phyloP scores from a whole-genome alignment of 768 basidiomycete species.

The Agrocybe praecox region DNA sequence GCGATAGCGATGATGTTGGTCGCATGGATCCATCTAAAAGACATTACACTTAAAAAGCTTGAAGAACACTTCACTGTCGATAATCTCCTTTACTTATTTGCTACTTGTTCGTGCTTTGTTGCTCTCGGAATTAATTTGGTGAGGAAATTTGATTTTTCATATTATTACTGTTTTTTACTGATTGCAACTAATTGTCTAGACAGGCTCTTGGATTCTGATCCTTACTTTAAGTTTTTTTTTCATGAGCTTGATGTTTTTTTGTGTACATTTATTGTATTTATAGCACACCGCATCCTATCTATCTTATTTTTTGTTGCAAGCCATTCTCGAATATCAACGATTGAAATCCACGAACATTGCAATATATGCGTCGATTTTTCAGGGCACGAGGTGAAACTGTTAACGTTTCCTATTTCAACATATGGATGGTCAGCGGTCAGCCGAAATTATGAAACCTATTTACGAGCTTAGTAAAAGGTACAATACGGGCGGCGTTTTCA shows the following conservation, averaged over 20 bases:
- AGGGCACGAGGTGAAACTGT: too few species aligned
- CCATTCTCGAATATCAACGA: too few species aligned
- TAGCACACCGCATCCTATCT: not conserved
- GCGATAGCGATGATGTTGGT: conserved; percentile 25
- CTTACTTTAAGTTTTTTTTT: not conserved
- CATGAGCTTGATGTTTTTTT: not conserved
- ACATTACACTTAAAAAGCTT: conserved; percentile 13
- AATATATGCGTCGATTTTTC: too few species aligned
- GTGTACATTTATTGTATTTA: not conserved
- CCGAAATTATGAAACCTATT: too few species aligned
- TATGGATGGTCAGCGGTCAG: too few species aligned
- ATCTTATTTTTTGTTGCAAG: too few species aligned
- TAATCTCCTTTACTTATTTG: not conserved
- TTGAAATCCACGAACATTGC: too few species aligned
- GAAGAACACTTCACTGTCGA: not conserved
- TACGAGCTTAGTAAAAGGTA: too few species aligned
- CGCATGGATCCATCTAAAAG: conserved; percentile 21
- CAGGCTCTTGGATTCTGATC: not conserved
- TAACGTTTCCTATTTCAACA: too few species aligned
- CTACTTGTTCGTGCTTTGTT: not conserved
- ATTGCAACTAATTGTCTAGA: not conserved
- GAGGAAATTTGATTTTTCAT: not conserved
- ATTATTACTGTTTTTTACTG: not conserved
- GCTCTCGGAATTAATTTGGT: conserved; percentile 1
- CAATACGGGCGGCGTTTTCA: too few species aligned